Base-by-base conservation (phyloP, 345 rosid genomes). In the Boechera divaricarpa region DNA sequence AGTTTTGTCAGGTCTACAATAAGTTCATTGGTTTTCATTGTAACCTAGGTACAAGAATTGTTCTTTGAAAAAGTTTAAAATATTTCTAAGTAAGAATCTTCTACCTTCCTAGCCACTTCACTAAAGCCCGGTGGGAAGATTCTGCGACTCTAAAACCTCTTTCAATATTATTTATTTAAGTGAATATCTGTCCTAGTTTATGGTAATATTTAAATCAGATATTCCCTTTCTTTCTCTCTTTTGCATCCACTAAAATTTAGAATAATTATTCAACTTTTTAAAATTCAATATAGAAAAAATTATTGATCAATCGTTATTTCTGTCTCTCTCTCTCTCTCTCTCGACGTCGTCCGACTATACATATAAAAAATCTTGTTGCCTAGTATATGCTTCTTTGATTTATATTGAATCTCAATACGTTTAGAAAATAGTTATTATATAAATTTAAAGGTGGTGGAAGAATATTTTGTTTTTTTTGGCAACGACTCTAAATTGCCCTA, bases 71-170 rank as follows among this genome's bases (percentile, higher is more conserved):
- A 71, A 35, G 39, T 64, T 45, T 21, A 29, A 38, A 65, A 71
- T 36, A 63, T 63, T 8, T 64, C 0, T n/a, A 71, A 38, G 45
- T 8, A 58, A 66, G 81, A 78, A 78, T 78, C 73, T 78, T 72
- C 67, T 57, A 65, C 67, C 77, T 77, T 77, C 72, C 72, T 77
- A 62, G 77, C 56, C 77, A 78, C 62, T 69, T 72, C 77, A 78
- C 55, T 63, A 71, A 71, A 64, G 76, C 39, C 81, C 47, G 54
- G 67, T 65, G 61, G 62, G 67, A 77, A 72, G 77, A 77, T 77
- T 77, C 68, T 65, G 62, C 63, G 26, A 77, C 77, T 72, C 69
- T 75, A 28, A 47, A 55, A 57, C 72, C 59, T 68, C 68, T 65
- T 48, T 71, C 72, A 71, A 45, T 77, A 47, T 57, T 38, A 47